Base-by-base conservation (phyloP, 2,329 filamentous ascomycete species). In the Fusarium phyllophilum region DNA sequence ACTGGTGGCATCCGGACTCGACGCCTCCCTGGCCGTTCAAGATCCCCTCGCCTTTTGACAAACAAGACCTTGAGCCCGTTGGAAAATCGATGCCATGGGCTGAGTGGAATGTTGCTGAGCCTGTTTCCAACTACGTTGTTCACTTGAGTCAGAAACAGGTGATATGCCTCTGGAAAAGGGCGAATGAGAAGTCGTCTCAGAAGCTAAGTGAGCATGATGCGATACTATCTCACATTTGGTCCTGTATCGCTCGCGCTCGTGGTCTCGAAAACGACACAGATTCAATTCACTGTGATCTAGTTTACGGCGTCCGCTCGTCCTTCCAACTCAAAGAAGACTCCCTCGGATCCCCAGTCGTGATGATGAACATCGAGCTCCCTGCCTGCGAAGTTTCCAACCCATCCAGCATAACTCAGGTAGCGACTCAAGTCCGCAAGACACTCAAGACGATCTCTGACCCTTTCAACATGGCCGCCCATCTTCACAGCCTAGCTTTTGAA, bases 221-320 rank as follows among this genome's bases (percentile, higher is more conserved):
- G 10, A 51, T 78, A 12, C 26, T 79, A 2, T 75, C 66, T 6
- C 76, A 79, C n/a, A 65, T 78, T 3, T 79, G 78, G 78, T 78
- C 75, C 1, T 78, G 75, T 31, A 75, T 79, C 13, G 44, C 66
- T 17, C 78, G 77, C 11, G 75, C 77, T n/a, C 73, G 78, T 0
- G 38, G 63, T 1, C 36, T 75, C 0, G 8, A 55, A 20, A 33
- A 67, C 1, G 71, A 77, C 11, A 14, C 29, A 6, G 45, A 29
- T 2, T 31, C 49, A 5, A 62, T 79, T 1, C 70, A 79, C 49
- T 79, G 77, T 14, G 61, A 79, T 34, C 69, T 79, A 0, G 70
- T 75, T 2, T 73, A 70, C 24, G 77, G 78, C 2, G 58, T 74
- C 0, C 75, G 77, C 1, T 56, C 69, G 5, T 64, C 62, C 1